Evolutionary conservation across 2,329 filamentous ascomycete species (phyloP).

Genomic region (Nothophoma quercina): DNA sequence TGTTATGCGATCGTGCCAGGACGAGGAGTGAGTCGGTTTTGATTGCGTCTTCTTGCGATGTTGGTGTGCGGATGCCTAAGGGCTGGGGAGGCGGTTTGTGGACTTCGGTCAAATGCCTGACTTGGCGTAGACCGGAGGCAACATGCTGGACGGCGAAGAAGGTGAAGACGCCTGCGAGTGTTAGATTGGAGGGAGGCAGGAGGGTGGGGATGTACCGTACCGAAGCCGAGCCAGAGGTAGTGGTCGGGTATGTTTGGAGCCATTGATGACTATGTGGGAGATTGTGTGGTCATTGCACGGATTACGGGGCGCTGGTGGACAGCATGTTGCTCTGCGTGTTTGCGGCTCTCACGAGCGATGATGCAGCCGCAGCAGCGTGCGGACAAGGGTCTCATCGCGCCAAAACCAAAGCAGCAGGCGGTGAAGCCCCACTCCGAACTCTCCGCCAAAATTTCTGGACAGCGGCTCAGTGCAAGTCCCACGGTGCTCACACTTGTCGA

Average conservation of each 20-base stretch:
- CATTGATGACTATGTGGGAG: constrained; percentile 35
- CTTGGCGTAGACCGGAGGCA: constrained; percentile 64
- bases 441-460: constrained; percentile 31
- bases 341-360: constrained; percentile 20
- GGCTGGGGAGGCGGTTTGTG: constrained; percentile 55
- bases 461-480: constrained; percentile 2
- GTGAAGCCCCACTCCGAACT: constrained; percentile 26
- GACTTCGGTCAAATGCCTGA: constrained; percentile 73
- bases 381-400: constrained; percentile 21
- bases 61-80: constrained; percentile 51
- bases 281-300: constrained; percentile 17
- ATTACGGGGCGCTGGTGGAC: not conserved
- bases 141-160: constrained; percentile 64
- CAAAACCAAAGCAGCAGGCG: not conserved
- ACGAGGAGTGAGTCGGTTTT: constrained; percentile 50
- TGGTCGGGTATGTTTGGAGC: constrained; percentile 52
- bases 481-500: too few relatives aligned
- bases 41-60: constrained; percentile 70
- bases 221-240: constrained; percentile 57
- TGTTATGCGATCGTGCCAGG: constrained; percentile 52
- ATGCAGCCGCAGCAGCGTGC: constrained; percentile 23
- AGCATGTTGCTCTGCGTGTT: not conserved
- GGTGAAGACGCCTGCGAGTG: constrained; percentile 60
- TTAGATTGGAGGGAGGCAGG: constrained; percentile 54
- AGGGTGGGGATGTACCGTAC: constrained; percentile 38